phyloP scores from a whole-genome alignment of 306 rosid species.

The Acacia melanoxylon region DNA sequence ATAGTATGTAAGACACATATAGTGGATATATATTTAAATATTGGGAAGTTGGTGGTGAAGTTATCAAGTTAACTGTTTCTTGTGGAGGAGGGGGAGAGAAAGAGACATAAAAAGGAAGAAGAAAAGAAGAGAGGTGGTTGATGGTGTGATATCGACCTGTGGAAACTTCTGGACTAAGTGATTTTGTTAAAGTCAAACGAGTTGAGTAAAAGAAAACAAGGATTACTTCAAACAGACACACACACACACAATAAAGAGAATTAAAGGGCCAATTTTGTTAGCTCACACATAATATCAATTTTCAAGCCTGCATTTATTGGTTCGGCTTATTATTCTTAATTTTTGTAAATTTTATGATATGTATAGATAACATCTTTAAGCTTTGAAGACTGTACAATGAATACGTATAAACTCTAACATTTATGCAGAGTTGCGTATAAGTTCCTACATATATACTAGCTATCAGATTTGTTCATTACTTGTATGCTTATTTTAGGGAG shows the following conservation, averaged over 20 bases:
- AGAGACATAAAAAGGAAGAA: neutral
- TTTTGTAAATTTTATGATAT: no score
- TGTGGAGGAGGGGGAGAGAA: conserved; percentile 20
- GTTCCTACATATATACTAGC: no score
- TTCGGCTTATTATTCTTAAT: neutral
- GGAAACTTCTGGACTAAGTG: conserved; percentile 36
- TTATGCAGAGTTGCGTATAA: no score
- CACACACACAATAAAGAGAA: neutral
- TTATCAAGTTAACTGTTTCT: conserved; percentile 30
- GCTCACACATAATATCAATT: conserved; percentile 20
- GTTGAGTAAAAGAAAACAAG: neutral
- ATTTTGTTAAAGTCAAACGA: neutral
- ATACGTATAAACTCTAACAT: no score
- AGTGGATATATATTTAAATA: neutral
- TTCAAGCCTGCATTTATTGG: neutral
- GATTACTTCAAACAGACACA: neutral
- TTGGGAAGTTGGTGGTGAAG: neutral
- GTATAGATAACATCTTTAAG: no score
- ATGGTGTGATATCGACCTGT: conserved; percentile 34
- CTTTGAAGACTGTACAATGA: no score
- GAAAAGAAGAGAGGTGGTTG: conserved; percentile 33
- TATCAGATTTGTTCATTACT: no score
- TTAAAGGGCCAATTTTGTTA: conserved; percentile 32
- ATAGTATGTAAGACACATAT: no score
- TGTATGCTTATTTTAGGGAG: no score